phyloP scores from a whole-genome alignment of 1,139 yeast genomes.

The Hyphopichia wangnamkhiaoensis region DNA sequence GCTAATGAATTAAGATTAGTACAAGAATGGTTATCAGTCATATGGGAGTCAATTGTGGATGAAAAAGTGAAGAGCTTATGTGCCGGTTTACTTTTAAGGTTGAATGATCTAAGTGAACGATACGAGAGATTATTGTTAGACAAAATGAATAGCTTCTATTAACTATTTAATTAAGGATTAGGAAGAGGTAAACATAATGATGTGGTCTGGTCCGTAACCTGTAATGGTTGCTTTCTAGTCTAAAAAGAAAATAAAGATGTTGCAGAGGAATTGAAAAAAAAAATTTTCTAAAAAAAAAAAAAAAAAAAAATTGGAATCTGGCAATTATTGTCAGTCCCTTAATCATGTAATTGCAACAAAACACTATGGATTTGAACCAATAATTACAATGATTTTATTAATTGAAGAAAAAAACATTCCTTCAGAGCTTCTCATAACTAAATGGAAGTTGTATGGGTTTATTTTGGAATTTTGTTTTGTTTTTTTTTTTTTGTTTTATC shows the following conservation, averaged over 20 bases:
- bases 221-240: too few relatives aligned
- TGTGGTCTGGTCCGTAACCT: too few relatives aligned
- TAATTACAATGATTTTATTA: neutral
- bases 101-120: conserved; percentile 30
- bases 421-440: too few relatives aligned
- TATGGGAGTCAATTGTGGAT: conserved; percentile 51
- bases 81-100: conserved; percentile 49
- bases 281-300: neutral
- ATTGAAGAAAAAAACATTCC: too few relatives aligned
- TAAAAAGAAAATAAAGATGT: neutral
- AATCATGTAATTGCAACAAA: conserved; percentile 1
- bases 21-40: conserved; percentile 40
- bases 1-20: conserved; percentile 31
- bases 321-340: too few relatives aligned
- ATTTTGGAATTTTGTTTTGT: too few relatives aligned
- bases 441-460: too few relatives aligned
- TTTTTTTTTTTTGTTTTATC: neutral
- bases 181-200: neutral
- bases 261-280: neutral
- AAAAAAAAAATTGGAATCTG: neutral
- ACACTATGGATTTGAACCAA: neutral
- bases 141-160: conserved; percentile 5
- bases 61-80: conserved; percentile 46
- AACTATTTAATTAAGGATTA: neutral
- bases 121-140: conserved; percentile 17